Conservation (phyloP, 495 filamentous ascomycete genomes). For the Lasiosphaeria hispida region DNA sequence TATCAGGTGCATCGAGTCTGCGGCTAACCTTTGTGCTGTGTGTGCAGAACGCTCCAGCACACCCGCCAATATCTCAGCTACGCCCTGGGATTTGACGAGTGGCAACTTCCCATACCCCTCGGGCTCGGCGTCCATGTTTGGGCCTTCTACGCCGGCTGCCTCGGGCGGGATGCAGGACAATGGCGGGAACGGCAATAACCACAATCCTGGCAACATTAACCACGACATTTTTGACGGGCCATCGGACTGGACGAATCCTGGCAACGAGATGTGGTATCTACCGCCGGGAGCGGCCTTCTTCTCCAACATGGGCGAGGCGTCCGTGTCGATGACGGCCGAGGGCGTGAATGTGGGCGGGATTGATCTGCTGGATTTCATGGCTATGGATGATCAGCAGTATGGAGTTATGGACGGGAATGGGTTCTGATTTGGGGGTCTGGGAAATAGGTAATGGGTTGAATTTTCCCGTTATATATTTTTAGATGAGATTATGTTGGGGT, state of each 20-base stretch:
- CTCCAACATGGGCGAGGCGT: slow-evolving; percentile 50
- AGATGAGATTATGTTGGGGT: not conserved
- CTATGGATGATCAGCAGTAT: slow-evolving; percentile 44
- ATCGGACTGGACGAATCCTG: slow-evolving; percentile 42
- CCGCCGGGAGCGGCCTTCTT: slow-evolving; percentile 54
- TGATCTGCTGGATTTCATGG: slow-evolving; percentile 58
- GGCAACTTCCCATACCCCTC: slow-evolving; percentile 49
- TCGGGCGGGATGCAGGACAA: slow-evolving; percentile 31
- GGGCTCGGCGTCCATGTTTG: slow-evolving; percentile 46
- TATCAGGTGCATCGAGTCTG: not conserved
- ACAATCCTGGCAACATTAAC: slow-evolving; percentile 32
- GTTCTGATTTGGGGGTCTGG: slow-evolving; percentile 14
- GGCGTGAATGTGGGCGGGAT: slow-evolving; percentile 57
- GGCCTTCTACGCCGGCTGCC: slow-evolving; percentile 43
- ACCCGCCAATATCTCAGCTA: slow-evolving; percentile 53
- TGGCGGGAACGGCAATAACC: slow-evolving; percentile 14
- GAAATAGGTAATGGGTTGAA: not conserved
- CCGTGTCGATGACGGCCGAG: slow-evolving; percentile 57
- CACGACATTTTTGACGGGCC: slow-evolving; percentile 19
- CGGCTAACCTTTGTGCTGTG: not conserved
- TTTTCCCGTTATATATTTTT: not conserved
- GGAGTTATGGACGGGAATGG: slow-evolving; percentile 35
- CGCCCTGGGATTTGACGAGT: slow-evolving; percentile 50
- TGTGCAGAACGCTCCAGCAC: slow-evolving; percentile 43
- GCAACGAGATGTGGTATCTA: slow-evolving; percentile 57